A percentile compares a stretch with the other conserved stretches of the same genome.
These are phyloP conservation scores for Chalciporus sp. DNA, from an alignment of 1,284 basidiomycete genomes.

Conservation along the genomic window DNA sequence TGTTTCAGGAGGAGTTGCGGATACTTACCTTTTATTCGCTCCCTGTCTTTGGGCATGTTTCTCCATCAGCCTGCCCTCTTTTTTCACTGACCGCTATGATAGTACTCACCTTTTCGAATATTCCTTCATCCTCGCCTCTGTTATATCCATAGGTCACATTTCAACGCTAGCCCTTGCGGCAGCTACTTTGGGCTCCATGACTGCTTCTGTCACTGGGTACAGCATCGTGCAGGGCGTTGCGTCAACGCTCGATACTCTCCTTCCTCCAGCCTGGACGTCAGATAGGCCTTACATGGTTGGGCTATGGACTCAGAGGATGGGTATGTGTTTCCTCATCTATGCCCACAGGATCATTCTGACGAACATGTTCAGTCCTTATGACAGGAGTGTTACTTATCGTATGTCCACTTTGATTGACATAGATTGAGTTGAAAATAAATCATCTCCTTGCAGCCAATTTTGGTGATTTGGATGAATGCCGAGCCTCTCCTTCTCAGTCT, in stretches of 20 bases:
- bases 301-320: conserved; percentile 89
- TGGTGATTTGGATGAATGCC: conserved; percentile 79
- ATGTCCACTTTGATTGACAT: conserved; percentile 30
- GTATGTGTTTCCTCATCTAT: conserved; percentile 39
- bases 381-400: conserved; percentile 62
- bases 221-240: conserved; percentile 83
- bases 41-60: conserved; percentile 65
- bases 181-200: conserved; percentile 85
- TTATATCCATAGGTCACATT: conserved; percentile 85
- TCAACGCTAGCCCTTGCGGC: conserved; percentile 83
- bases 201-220: conserved; percentile 71
- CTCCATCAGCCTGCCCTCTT: conserved; percentile 10
- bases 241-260: conserved; percentile 86
- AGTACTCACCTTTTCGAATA: conserved; percentile 80
- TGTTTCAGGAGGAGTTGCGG: conserved; percentile 61
- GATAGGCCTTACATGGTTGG: conserved; percentile 84
- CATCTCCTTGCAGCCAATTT: conserved; percentile 55
- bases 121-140: conserved; percentile 71
- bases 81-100: conserved; percentile 1
- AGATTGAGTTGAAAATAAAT: not conserved
- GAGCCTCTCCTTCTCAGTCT: conserved; percentile 80
- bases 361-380: conserved; percentile 59
- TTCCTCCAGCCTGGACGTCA: conserved; percentile 92
- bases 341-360: conserved; percentile 7
- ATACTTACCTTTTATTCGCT: conserved; percentile 65